A percentile compares a stretch with the other conserved stretches of the same genome.
Evolutionary conservation across 2,329 filamentous ascomycete species (phyloP).

Genomic region (Diplodia corticola): DNA sequence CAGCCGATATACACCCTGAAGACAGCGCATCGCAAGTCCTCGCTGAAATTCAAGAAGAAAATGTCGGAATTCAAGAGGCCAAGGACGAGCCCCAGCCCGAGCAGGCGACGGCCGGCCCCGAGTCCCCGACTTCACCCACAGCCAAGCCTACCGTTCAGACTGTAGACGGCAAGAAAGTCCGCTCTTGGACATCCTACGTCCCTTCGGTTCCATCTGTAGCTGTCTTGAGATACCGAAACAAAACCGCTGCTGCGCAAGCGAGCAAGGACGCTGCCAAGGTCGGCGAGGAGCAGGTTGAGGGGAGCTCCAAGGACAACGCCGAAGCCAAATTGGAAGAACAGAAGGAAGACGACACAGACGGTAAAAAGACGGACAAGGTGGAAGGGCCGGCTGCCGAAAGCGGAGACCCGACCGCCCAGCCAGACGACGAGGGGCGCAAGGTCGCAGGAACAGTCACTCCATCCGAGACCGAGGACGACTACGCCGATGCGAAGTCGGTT

Average conservation of each 20-base stretch:
- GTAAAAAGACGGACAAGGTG: slow-evolving; percentile 17
- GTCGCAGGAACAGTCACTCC: slow-evolving; percentile 24
- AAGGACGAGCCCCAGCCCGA: neutral
- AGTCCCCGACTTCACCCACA: slow-evolving; percentile 21
- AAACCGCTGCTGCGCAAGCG: neutral
- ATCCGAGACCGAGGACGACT: slow-evolving; percentile 35
- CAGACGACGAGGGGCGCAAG: neutral
- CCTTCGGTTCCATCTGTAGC: slow-evolving; percentile 24
- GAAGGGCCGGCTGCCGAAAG: neutral
- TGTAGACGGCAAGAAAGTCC: slow-evolving; percentile 22
- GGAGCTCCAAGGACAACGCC: neutral
- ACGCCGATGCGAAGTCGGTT: slow-evolving; percentile 31
- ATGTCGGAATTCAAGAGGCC: neutral
- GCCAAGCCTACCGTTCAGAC: slow-evolving; percentile 26
- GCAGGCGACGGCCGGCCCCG: neutral
- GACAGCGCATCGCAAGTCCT: slow-evolving; percentile 13
- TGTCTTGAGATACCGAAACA: neutral
- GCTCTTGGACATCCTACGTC: slow-evolving; percentile 14
- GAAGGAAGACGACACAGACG: slow-evolving; percentile 21
- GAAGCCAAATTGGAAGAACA: neutral
- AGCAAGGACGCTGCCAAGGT: slow-evolving; percentile 31
- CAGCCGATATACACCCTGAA: neutral
- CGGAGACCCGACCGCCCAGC: neutral
- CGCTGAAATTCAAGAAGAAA: neutral
- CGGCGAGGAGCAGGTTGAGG: neutral